Evolutionary conservation across 129 eudicot genomes (phyloP).

Genomic region (Mikania micrantha): DNA sequence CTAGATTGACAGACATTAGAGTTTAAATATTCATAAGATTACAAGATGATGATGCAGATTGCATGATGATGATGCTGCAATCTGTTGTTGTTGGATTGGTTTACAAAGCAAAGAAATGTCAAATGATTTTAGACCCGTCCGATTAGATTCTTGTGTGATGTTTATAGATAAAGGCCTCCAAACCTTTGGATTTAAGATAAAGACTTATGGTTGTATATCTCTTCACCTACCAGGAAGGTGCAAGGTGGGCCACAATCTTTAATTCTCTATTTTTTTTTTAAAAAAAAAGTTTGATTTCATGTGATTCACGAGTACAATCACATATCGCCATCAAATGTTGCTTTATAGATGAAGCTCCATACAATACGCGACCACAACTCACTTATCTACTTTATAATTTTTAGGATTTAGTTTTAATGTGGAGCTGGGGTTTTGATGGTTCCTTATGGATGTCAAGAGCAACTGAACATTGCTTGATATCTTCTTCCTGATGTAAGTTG

Average conservation of each 20-base stretch:
- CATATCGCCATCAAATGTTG: no score
- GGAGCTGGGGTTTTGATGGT: no score
- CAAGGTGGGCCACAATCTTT: neutral
- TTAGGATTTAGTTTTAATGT: no score
- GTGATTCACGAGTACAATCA: no score
- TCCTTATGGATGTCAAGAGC: no score
- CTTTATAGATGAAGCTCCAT: no score
- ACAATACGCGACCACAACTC: no score
- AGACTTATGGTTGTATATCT: neutral
- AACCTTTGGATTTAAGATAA: neutral
- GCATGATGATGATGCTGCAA: neutral
- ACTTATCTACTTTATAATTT: no score
- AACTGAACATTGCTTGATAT: no score
- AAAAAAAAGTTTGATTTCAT: no score
- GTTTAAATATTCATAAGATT: neutral
- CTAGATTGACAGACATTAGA: conserved; percentile 4
- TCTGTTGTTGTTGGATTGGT: neutral
- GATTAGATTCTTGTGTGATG: neutral
- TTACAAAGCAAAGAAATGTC: neutral
- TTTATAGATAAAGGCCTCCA: neutral
- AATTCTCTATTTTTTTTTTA: neutral
- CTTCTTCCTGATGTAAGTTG: no score
- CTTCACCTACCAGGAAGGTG: neutral
- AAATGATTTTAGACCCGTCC: neutral
- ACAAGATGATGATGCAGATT: neutral